These are phyloP conservation scores for Umbelopsis isabellina DNA, from an alignment of 192 early-diverging fungal species.

Conservation along the genomic window DNA sequence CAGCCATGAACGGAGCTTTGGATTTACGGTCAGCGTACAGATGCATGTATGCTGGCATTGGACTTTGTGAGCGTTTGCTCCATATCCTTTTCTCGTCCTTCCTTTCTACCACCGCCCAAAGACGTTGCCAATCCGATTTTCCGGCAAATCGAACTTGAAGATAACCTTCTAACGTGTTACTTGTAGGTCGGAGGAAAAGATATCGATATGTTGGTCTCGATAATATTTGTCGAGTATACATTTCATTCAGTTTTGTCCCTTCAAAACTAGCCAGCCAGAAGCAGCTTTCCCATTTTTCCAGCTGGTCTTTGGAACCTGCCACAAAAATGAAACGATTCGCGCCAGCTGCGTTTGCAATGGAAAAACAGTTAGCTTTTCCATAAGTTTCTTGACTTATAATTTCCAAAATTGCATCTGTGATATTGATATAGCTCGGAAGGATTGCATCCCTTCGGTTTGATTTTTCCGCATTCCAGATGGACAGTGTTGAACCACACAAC, in stretches of 20 bases:
- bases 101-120: conserved; percentile 48
- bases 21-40: conserved; percentile 56
- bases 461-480: conserved; percentile 53
- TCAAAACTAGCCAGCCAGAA: conserved; percentile 76
- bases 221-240: conserved; percentile 64
- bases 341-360: conserved; percentile 64
- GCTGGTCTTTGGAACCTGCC: conserved; percentile 52
- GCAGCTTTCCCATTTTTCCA: conserved; percentile 69
- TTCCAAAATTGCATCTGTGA: conserved; percentile 64
- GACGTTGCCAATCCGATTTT: conserved; percentile 46
- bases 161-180: conserved; percentile 52
- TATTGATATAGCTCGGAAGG: conserved; percentile 68
- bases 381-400: conserved; percentile 48
- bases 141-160: conserved; percentile 58
- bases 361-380: conserved; percentile 26
- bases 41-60: conserved; percentile 39
- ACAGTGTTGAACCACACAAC: conserved; percentile 64
- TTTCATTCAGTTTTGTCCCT: conserved; percentile 70
- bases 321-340: conserved; percentile 66
- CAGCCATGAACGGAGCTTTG: conserved; percentile 50
- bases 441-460: conserved; percentile 28
- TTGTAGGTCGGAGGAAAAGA: conserved; percentile 43
- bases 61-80: conserved; percentile 23
- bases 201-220: conserved; percentile 46
- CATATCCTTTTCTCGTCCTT: conserved; percentile 42